A percentile compares a stretch with the other conserved stretches of the same genome.
These are phyloP conservation scores for Hamigera avellanea DNA, from an alignment of 495 filamentous ascomycete species.

Conservation along the genomic window DNA sequence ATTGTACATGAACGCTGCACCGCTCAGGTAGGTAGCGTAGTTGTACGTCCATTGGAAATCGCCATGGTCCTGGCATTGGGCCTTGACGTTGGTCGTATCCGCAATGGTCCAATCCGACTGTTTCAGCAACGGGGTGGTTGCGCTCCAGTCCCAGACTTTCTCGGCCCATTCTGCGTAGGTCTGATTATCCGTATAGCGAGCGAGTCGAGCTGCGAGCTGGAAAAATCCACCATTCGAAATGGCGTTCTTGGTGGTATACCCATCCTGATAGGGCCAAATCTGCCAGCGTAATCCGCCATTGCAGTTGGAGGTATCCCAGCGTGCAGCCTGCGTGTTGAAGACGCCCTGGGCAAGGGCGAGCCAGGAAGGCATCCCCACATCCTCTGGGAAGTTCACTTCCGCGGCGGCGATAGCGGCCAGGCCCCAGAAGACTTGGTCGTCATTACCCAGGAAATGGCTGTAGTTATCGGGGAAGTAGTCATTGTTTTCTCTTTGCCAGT, in stretches of 20 bases:
- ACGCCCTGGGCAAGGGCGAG: constrained; percentile 44
- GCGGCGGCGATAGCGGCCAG: constrained; percentile 61
- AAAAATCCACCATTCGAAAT: constrained; percentile 73
- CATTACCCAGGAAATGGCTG: constrained; percentile 46
- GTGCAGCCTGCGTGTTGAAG: constrained; percentile 53
- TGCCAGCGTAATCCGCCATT: constrained; percentile 78
- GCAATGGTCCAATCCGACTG: constrained; percentile 42
- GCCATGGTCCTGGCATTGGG: constrained; percentile 48
- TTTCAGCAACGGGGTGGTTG: constrained; percentile 40
- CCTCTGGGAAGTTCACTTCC: constrained; percentile 61
- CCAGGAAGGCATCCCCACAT: constrained; percentile 45
- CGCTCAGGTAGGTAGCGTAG: constrained; percentile 60
- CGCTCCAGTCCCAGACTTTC: constrained; percentile 61
- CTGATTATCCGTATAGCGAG: constrained; percentile 60
- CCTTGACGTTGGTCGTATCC: constrained; percentile 50
- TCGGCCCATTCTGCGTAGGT: constrained; percentile 69
- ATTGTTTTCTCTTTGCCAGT: constrained; percentile 44
- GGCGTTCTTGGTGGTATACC: constrained; percentile 72
- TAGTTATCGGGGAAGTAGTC: constrained; percentile 46
- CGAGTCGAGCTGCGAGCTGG: constrained; percentile 68
- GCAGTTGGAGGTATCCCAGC: constrained; percentile 62
- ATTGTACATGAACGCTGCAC: constrained; percentile 71
- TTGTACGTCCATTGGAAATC: constrained; percentile 68
- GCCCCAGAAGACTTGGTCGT: constrained; percentile 80
- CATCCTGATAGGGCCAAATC: constrained; percentile 68